Evolutionary conservation across 495 filamentous ascomycete genomes (phyloP).

Genomic region (Cercophora newfieldiana): DNA sequence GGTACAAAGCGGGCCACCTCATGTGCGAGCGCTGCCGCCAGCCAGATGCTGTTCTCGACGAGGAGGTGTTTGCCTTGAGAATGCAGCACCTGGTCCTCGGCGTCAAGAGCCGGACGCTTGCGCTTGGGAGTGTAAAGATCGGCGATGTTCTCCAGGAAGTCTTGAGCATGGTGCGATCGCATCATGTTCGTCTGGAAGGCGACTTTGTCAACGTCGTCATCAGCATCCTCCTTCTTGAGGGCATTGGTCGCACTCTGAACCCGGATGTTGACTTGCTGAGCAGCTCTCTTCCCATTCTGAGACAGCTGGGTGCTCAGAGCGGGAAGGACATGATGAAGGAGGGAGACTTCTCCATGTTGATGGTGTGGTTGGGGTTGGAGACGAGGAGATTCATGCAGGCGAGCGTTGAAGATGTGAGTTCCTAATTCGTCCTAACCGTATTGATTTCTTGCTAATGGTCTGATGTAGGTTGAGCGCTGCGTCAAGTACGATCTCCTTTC

Average conservation of each 20-base stretch:
- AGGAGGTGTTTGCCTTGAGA: constrained; percentile 86
- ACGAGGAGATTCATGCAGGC: constrained; percentile 84
- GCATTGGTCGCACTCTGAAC: constrained; percentile 85
- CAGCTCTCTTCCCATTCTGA: constrained; percentile 87
- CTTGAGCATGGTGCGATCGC: constrained; percentile 83
- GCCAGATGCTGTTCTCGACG: constrained; percentile 81
- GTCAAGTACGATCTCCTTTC: constrained; percentile 44
- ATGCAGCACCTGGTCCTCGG: constrained; percentile 94
- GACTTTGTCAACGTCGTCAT: constrained; percentile 99
- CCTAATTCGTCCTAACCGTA: not conserved
- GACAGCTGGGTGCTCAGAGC: constrained; percentile 80
- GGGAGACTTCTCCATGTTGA: constrained; percentile 90
- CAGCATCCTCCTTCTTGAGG: constrained; percentile 88
- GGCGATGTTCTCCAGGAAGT: constrained; percentile 92
- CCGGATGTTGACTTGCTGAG: constrained; percentile 82
- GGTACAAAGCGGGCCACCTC: constrained; percentile 88
- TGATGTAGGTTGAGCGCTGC: constrained; percentile 64
- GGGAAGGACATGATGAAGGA: constrained; percentile 64
- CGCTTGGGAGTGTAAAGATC: constrained; percentile 93
- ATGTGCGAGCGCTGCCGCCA: constrained; percentile 96
- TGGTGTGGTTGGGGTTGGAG: constrained; percentile 91
- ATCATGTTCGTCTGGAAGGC: constrained; percentile 94
- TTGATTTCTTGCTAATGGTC: constrained; percentile 24
- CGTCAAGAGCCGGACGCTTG: constrained; percentile 87
- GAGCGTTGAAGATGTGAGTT: constrained; percentile 78